These are phyloP conservation scores for Panicum miliaceum DNA, from an alignment of 176 grass and related monocot species.

Conservation along the genomic window DNA sequence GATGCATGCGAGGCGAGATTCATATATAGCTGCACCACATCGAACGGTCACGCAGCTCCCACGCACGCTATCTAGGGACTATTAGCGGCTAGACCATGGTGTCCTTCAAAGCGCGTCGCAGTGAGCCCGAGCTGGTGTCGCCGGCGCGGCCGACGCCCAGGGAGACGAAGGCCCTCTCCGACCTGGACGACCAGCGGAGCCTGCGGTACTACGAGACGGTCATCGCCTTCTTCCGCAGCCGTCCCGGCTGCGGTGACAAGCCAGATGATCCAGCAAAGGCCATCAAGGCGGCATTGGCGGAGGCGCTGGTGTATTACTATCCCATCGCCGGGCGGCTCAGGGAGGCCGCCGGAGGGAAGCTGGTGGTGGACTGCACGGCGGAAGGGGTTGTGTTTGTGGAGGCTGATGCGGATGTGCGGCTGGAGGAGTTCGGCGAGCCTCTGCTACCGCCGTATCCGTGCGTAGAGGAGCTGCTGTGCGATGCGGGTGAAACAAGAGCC, in stretches of 20 bases:
- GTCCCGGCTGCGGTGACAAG: not conserved
- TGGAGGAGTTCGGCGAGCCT: constrained; percentile 53
- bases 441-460: constrained; percentile 53
- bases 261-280: constrained; percentile 29
- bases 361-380: constrained; percentile 62
- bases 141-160: constrained; percentile 34
- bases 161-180: constrained; percentile 35
- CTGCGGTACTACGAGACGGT: constrained; percentile 55
- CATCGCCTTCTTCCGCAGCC: constrained; percentile 33
- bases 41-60: too few species aligned
- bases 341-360: constrained; percentile 39
- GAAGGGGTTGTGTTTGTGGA: constrained; percentile 68
- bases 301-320: constrained; percentile 63
- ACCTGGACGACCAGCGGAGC: constrained; percentile 48
- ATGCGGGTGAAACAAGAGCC: constrained; percentile 34
- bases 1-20: not conserved
- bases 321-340: constrained; percentile 62
- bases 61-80: too few species aligned
- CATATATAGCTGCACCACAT: not conserved
- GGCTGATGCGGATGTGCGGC: constrained; percentile 51
- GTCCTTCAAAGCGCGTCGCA: constrained; percentile 34
- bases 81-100: too few species aligned
- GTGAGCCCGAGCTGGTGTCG: constrained; percentile 23
- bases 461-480: constrained; percentile 48
- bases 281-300: constrained; percentile 35